Base-by-base conservation (phyloP, 1,284 basidiomycete species). In the Waitea zeae region DNA sequence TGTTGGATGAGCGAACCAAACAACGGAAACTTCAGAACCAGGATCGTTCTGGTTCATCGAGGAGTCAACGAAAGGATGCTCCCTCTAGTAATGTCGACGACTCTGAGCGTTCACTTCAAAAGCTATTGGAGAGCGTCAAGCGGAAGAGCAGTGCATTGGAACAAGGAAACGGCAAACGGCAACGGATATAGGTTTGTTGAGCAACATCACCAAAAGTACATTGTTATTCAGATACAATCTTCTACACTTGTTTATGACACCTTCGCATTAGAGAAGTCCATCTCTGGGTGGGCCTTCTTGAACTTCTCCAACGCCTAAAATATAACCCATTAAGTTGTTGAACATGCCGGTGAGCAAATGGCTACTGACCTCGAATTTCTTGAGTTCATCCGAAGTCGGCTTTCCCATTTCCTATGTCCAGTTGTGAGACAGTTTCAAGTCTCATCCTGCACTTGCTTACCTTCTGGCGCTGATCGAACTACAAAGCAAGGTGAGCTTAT, bases 391-490 rank as follows among this genome's bases (percentile, higher is more conserved):
- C 0, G 84, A 90, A 2, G 83, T 89, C 5, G 88, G 93, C 49
- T 88, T 88, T 41, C 92, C 92, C 70, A 95, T 74, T 78, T 92
- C 82, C 86, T 93, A 49, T 3, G 38, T n/a, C n/a, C 34, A 38
- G 30, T 33, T 24, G 37, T 36, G 31, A 37, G 39, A 31, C 17
- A 34, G 19, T 33, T 19, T 19, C 36, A 15, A 33, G 33, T 36
- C 33, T 33, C 3, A 30, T 22, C 1, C 22, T 29, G 31, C 36
- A 20, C 15, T 17, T 33, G 12, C 24, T 32, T 49, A 82, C 88
- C 67, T 89, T 95, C 56, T 97, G 93, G 49, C 90, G 84, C 48
- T 97, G 96, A 54, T 98, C 95, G 47, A 90, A 96, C 89, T 93
- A 48, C 32, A 36, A 36, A 30, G 30, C 31, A 36, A 33, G 30